Percentiles rank a stretch among this genome's conserved stretches.
Evolutionary conservation across 2,329 filamentous ascomycete genomes (phyloP).

Genomic region (Arthrobotrys conoides): DNA sequence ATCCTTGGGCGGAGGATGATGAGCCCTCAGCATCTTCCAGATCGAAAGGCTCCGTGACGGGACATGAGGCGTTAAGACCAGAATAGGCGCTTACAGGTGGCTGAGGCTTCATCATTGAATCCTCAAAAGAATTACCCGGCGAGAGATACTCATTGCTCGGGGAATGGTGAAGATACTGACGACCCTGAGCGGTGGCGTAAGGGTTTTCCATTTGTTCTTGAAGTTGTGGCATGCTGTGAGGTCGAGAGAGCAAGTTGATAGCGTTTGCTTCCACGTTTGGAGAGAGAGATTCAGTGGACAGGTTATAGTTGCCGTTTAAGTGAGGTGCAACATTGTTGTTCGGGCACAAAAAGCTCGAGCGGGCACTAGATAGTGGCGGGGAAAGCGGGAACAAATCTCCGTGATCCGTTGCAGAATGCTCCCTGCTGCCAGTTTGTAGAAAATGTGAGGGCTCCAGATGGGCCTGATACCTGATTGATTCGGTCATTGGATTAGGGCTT

Average conservation of each 20-base stretch:
- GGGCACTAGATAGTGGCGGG: slow-evolving; percentile 61
- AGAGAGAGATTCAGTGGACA: slow-evolving; percentile 60
- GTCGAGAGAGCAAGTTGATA: slow-evolving; percentile 58
- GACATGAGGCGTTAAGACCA: slow-evolving; percentile 52
- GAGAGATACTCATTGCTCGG: slow-evolving; percentile 56
- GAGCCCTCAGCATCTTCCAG: slow-evolving; percentile 53
- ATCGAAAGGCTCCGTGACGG: slow-evolving; percentile 45
- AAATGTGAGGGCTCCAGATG: slow-evolving; percentile 55
- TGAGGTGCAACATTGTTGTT: slow-evolving; percentile 61
- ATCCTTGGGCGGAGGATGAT: slow-evolving; percentile 57
- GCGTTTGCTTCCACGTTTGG: slow-evolving; percentile 58
- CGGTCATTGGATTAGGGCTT: slow-evolving; percentile 49
- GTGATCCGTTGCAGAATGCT: slow-evolving; percentile 54
- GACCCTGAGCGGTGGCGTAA: slow-evolving; percentile 39
- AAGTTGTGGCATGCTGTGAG: slow-evolving; percentile 59
- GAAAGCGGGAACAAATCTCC: slow-evolving; percentile 61
- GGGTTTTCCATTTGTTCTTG: slow-evolving; percentile 60
- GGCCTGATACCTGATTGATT: slow-evolving; percentile 56
- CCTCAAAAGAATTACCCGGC: slow-evolving; percentile 55
- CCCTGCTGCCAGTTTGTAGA: slow-evolving; percentile 42
- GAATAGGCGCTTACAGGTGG: slow-evolving; percentile 56
- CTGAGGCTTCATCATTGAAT: slow-evolving; percentile 55
- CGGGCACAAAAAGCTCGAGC: slow-evolving; percentile 60
- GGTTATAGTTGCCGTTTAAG: slow-evolving; percentile 60
- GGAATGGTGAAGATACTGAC: slow-evolving; percentile 51